These are phyloP conservation scores for Gymnopus androsaceus DNA, from an alignment of 1,284 basidiomycete genomes.

Conservation along the genomic window DNA sequence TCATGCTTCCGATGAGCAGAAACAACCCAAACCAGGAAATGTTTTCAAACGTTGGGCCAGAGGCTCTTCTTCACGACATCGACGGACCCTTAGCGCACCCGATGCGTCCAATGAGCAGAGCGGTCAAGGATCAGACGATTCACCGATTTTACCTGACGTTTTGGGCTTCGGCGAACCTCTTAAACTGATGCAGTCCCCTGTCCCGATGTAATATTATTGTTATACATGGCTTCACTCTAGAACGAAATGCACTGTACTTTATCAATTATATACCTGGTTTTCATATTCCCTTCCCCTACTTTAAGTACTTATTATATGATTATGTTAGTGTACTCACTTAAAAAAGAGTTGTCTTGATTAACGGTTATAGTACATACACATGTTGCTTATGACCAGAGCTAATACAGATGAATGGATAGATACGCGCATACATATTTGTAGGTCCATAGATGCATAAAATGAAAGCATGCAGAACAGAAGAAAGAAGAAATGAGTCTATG, in stretches of 20 bases:
- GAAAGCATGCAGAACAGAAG: conserved; percentile 1
- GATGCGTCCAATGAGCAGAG: conserved; percentile 33
- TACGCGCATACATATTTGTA: conserved; percentile 6
- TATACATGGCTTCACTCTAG: conserved; percentile 30
- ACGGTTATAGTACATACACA: neutral
- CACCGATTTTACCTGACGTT: conserved; percentile 15
- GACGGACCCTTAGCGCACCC: conserved; percentile 52
- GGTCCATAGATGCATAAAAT: conserved; percentile 16
- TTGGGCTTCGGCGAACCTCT: conserved; percentile 22
- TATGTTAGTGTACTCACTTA: neutral
- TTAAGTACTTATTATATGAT: neutral
- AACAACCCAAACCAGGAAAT: conserved; percentile 31
- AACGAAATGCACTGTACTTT: conserved; percentile 1
- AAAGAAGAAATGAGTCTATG: neutral
- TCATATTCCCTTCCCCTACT: neutral
- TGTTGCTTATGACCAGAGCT: conserved; percentile 1
- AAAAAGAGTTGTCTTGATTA: neutral
- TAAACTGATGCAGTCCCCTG: conserved; percentile 19
- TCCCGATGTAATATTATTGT: conserved; percentile 9
- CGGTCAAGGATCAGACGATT: conserved; percentile 1
- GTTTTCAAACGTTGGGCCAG: conserved; percentile 50
- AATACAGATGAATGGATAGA: conserved; percentile 16
- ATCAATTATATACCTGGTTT: neutral
- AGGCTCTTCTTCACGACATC: conserved; percentile 45
- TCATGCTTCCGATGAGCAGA: conserved; percentile 19